Conservation (phyloP, 176 grass and related monocot species). For the Juncus inflexus region DNA sequence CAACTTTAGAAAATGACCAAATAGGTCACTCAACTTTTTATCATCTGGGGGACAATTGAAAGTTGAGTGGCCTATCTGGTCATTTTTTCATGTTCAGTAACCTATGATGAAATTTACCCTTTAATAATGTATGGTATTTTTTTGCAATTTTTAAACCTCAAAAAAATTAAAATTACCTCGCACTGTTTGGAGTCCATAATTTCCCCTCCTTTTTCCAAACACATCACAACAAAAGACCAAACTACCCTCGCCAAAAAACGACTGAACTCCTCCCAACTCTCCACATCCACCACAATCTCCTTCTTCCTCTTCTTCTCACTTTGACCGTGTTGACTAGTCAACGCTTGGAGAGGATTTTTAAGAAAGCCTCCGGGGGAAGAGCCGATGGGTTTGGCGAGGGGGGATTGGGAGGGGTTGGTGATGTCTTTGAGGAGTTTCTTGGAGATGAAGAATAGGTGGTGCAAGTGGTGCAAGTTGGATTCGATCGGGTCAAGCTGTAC, state of each 20-base stretch:
- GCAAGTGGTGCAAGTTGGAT: conserved; percentile 65
- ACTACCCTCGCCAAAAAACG: conserved; percentile 52
- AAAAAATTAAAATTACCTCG: conserved; percentile 49
- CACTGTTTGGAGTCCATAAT: conserved; percentile 60
- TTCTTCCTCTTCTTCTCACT: neutral
- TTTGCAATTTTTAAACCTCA: too few relatives aligned
- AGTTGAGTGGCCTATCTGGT: too few relatives aligned
- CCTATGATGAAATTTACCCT: too few relatives aligned
- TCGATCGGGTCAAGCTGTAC: conserved; percentile 44
- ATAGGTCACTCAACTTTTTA: too few relatives aligned
- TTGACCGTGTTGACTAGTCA: conserved; percentile 27
- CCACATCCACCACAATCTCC: conserved; percentile 42
- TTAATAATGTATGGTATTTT: too few relatives aligned
- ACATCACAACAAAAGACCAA: conserved; percentile 77
- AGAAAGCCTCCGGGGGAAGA: conserved; percentile 57
- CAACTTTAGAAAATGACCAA: too few relatives aligned
- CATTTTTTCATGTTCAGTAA: too few relatives aligned
- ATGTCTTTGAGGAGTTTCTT: conserved; percentile 86
- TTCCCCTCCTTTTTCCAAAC: conserved; percentile 54
- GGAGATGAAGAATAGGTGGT: conserved; percentile 75
- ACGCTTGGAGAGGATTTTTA: conserved; percentile 34
- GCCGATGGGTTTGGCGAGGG: conserved; percentile 24
- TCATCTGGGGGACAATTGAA: too few relatives aligned
- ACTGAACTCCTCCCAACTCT: conserved; percentile 81
- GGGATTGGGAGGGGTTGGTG: conserved; percentile 38